phyloP scores from a whole-genome alignment of 768 basidiomycete species.

The Peribolospora baueri region DNA sequence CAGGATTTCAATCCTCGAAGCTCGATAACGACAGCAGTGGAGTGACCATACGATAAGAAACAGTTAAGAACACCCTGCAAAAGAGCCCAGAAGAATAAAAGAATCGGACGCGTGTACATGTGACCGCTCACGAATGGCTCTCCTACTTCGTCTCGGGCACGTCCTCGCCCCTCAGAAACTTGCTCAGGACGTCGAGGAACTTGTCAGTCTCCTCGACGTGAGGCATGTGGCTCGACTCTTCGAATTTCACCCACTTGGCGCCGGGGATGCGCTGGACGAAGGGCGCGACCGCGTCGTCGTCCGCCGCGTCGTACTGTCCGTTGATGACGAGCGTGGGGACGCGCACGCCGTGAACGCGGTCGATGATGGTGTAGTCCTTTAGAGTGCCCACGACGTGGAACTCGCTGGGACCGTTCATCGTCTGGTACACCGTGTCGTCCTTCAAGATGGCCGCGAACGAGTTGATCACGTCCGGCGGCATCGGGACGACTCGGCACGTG shows the following conservation, averaged over 20 bases:
- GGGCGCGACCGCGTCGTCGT: slow-evolving; percentile 22
- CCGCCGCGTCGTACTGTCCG: slow-evolving; percentile 24
- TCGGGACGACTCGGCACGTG: slow-evolving; percentile 26
- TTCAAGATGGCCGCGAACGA: slow-evolving; percentile 21
- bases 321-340: slow-evolving; percentile 23
- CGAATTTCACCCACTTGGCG: slow-evolving; percentile 27
- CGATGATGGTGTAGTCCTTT: slow-evolving; percentile 28
- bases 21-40: too few relatives aligned
- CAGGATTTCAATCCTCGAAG: too few relatives aligned
- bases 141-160: too few relatives aligned
- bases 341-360: slow-evolving; percentile 23
- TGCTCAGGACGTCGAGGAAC: too few relatives aligned
- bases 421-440: slow-evolving; percentile 28
- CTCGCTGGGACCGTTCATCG: slow-evolving; percentile 26
- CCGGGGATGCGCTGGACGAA: slow-evolving; percentile 23
- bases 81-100: too few relatives aligned
- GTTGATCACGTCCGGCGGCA: slow-evolving; percentile 23
- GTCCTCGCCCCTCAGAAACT: too few relatives aligned
- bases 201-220: too few relatives aligned
- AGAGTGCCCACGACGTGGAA: slow-evolving; percentile 24
- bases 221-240: slow-evolving; percentile 26
- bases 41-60: too few relatives aligned
- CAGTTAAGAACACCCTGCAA: too few relatives aligned
- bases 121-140: too few relatives aligned
- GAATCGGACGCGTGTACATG: too few relatives aligned